These are phyloP conservation scores for Aspergillus conjunctus DNA, from an alignment of 495 filamentous ascomycete species.

Conservation along the genomic window DNA sequence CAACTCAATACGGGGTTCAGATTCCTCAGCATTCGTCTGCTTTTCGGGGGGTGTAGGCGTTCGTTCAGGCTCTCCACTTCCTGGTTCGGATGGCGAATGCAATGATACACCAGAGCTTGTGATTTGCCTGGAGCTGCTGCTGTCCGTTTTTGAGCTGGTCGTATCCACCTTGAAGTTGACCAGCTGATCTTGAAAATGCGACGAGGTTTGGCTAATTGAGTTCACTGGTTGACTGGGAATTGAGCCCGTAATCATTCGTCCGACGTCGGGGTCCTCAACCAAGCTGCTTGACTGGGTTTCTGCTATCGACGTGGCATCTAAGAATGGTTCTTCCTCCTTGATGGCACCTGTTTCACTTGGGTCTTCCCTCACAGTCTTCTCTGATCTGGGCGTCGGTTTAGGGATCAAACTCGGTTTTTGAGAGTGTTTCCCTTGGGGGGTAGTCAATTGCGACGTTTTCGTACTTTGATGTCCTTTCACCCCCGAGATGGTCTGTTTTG, in stretches of 20 bases:
- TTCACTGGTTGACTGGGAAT: background rate
- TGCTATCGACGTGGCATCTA: background rate
- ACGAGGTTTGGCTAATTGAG: background rate
- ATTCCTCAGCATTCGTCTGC: background rate
- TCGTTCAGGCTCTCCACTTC: background rate
- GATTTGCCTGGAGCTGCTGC: background rate
- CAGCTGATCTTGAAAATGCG: background rate
- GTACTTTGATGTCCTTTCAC: background rate
- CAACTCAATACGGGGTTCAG: conserved; percentile 16
- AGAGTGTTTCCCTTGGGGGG: background rate
- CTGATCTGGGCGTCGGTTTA: conserved; percentile 7
- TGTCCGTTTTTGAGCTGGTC: background rate
- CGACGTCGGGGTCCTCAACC: background rate
- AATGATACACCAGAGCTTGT: no score
- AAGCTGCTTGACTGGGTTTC: background rate
- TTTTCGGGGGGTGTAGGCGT: background rate
- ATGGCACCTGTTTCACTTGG: background rate
- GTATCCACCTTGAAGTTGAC: background rate
- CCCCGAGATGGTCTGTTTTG: background rate
- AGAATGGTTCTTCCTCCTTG: background rate
- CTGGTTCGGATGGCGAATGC: no score
- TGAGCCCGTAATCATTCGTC: background rate
- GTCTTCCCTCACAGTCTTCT: background rate
- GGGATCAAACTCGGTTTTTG: conserved; percentile 13
- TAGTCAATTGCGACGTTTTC: background rate